phyloP scores from a whole-genome alignment of 352 stramenopile genomes.

The Pythium rhizo-oryzae region DNA sequence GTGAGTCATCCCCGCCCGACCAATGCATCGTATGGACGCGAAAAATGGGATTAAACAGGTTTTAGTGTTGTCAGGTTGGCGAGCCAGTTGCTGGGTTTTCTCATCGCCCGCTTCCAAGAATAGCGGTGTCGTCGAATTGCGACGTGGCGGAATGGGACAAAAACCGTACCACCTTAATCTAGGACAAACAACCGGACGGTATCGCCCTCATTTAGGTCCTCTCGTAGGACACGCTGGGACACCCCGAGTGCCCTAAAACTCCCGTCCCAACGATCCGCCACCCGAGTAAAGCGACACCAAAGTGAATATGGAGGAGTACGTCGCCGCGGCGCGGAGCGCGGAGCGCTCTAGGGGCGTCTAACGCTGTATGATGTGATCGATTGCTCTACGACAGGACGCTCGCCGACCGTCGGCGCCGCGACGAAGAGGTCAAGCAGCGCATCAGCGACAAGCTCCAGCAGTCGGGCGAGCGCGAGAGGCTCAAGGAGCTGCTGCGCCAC shows the following conservation, averaged over 20 bases:
- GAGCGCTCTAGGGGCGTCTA: background rate
- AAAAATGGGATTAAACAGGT: background rate
- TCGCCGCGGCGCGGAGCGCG: background rate
- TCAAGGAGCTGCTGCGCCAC: conserved; percentile 31
- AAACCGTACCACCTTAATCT: background rate
- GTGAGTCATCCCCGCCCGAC: too few relatives aligned
- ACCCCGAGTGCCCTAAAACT: background rate
- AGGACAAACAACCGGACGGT: conserved; percentile 9
- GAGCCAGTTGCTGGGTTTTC: conserved; percentile 13
- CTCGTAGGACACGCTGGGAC: background rate
- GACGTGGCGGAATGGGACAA: background rate
- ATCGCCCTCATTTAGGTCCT: background rate
- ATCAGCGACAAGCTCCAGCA: conserved; percentile 28
- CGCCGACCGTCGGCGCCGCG: conserved; percentile 15
- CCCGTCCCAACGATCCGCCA: too few relatives aligned
- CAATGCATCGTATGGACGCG: too few relatives aligned
- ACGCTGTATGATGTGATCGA: background rate
- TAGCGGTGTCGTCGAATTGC: conserved; percentile 10
- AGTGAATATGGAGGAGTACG: conserved; percentile 18
- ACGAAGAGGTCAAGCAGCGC: conserved; percentile 23
- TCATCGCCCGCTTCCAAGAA: background rate
- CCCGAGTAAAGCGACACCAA: background rate
- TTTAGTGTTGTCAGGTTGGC: conserved; percentile 13
- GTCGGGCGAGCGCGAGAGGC: conserved; percentile 27
- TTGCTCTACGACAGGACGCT: conserved; percentile 4